These are phyloP conservation scores for Microstegium vimineum DNA, from an alignment of 176 grass and related monocot species.

Conservation along the genomic window DNA sequence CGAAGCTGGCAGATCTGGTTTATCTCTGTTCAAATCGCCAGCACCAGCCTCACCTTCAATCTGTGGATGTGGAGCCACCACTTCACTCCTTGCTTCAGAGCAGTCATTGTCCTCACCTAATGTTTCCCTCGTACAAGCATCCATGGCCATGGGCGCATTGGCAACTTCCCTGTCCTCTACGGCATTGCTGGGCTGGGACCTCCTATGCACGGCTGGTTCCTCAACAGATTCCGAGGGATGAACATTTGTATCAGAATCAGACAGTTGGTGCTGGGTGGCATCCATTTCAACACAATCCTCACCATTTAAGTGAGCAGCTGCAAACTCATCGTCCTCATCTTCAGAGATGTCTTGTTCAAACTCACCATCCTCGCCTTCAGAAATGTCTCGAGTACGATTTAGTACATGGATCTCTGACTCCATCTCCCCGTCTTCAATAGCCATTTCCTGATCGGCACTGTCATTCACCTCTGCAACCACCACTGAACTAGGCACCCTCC, in stretches of 20 bases:
- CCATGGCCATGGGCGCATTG: background rate
- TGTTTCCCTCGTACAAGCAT: background rate
- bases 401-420: background rate
- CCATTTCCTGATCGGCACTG: background rate
- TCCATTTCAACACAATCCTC: constrained; percentile 23
- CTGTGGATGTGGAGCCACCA: constrained; percentile 22
- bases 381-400: constrained; percentile 14
- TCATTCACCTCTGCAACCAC: constrained; percentile 19
- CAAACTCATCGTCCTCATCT: constrained; percentile 15
- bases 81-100: background rate
- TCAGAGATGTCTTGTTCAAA: background rate
- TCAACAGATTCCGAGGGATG: constrained; percentile 24
- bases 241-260: constrained; percentile 4
- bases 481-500: background rate
- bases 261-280: background rate
- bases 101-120: background rate
- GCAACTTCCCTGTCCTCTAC: background rate
- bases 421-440: constrained; percentile 7
- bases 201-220: constrained; percentile 9
- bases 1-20: constrained; percentile 38
- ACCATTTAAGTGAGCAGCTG: background rate
- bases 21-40: constrained; percentile 16
- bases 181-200: constrained; percentile 8
- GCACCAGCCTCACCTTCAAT: constrained; percentile 16
- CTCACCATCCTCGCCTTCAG: constrained; percentile 14